A percentile compares a stretch with the other conserved stretches of the same genome.
phyloP scores from a whole-genome alignment of 2,329 filamentous ascomycete genomes.

The Nothophaeocryptopus gaeumannii region DNA sequence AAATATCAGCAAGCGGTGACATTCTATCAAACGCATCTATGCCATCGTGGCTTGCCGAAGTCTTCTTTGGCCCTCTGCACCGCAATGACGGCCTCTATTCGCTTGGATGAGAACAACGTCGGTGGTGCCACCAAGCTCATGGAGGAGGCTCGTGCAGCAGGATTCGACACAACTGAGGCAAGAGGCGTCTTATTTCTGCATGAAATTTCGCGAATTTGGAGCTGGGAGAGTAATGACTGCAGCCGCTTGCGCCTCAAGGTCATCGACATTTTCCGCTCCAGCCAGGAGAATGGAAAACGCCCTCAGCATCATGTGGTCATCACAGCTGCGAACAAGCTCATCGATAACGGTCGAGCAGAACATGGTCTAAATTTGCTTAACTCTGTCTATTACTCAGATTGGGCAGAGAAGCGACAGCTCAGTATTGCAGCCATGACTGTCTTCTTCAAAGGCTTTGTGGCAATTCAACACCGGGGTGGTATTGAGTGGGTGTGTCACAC shows the following conservation, averaged over 20 bases:
- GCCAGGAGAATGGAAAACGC: conserved; percentile 27
- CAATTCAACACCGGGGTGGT: conserved; percentile 20
- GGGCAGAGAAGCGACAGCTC: conserved; percentile 21
- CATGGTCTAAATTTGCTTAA: conserved; percentile 31
- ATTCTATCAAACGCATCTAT: too few species aligned
- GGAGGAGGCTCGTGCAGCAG: conserved; percentile 27
- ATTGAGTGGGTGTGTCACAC: conserved; percentile 30
- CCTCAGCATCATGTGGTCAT: conserved; percentile 30
- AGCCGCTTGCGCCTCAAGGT: conserved; percentile 22
- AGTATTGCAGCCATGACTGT: conserved; percentile 34
- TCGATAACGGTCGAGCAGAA: conserved; percentile 24
- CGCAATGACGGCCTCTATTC: conserved; percentile 31
- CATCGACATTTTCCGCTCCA: conserved; percentile 32
- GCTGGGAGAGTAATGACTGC: conserved; percentile 13
- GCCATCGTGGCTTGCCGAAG: conserved; percentile 15
- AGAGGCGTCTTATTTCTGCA: conserved; percentile 30
- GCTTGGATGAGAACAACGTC: conserved; percentile 21
- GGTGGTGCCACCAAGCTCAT: conserved; percentile 24
- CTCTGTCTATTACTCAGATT: conserved; percentile 27
- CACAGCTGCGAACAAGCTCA: conserved; percentile 31
- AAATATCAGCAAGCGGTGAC: too few species aligned
- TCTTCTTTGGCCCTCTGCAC: conserved; percentile 30
- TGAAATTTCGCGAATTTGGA: conserved; percentile 20
- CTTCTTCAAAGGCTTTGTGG: conserved; percentile 31
- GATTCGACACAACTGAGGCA: conserved; percentile 31